Conservation (phyloP, 306 rosid species). For the Castanea crenata region DNA sequence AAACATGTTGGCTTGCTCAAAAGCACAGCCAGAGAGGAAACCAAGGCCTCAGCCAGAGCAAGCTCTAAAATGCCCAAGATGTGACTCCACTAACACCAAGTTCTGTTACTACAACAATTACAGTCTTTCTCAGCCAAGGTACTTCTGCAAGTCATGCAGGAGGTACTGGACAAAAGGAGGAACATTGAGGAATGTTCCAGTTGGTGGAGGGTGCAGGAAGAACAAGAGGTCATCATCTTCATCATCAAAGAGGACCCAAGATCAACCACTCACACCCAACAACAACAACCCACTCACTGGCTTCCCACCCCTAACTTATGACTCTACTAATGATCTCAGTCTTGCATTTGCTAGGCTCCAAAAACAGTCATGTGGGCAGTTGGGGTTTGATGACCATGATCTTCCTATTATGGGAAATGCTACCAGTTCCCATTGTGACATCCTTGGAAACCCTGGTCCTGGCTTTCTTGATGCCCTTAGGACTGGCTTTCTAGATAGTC, state of each 20-base stretch:
- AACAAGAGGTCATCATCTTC: slow-evolving; percentile 74
- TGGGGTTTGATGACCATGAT: slow-evolving; percentile 63
- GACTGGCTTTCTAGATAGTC: slow-evolving; percentile 56
- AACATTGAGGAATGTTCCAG: slow-evolving; percentile 91
- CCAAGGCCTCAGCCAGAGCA: slow-evolving; percentile 84
- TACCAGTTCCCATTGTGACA: slow-evolving; percentile 28
- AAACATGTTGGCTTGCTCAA: slow-evolving; percentile 70
- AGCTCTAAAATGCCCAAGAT: slow-evolving; percentile 85
- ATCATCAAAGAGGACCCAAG: slow-evolving; percentile 56
- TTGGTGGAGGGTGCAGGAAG: slow-evolving; percentile 98
- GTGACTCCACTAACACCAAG: slow-evolving; percentile 90
- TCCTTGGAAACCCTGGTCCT: slow-evolving; percentile 33
- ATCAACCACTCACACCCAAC: slow-evolving; percentile 52
- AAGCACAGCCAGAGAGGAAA: slow-evolving; percentile 56
- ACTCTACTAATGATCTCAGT: slow-evolving; percentile 56
- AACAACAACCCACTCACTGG: slow-evolving; percentile 37
- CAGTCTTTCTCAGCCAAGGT: slow-evolving; percentile 91
- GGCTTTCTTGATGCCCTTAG: slow-evolving; percentile 58
- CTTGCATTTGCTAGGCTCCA: slow-evolving; percentile 89
- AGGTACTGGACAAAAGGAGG: slow-evolving; percentile 99
- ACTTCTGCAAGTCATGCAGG: slow-evolving; percentile 93
- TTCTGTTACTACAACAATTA: slow-evolving; percentile 99
- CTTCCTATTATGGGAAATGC: slow-evolving; percentile 43
- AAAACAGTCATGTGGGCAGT: slow-evolving; percentile 53
- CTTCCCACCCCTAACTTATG: slow-evolving; percentile 49